A percentile compares a stretch with the other conserved stretches of the same genome.
Conservation (phyloP, 768 basidiomycete species). For the Leccinum broughii region DNA sequence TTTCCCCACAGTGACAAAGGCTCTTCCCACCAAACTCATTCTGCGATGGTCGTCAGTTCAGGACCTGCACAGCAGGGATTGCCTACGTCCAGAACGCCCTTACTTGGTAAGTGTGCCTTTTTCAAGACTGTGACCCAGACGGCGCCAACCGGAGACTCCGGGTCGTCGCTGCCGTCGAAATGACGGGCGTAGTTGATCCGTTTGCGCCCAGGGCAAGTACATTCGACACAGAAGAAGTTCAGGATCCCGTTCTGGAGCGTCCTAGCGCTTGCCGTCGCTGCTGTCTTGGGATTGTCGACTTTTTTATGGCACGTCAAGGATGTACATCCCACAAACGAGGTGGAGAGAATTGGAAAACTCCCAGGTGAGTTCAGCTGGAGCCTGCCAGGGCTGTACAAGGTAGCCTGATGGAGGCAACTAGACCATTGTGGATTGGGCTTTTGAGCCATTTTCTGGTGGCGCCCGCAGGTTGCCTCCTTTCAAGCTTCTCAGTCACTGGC, state of each 20-base stretch:
- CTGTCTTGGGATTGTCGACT: conserved; percentile 17
- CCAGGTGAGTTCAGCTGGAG: conserved; percentile 7
- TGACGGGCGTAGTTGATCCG: not conserved
- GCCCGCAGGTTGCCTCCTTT: too few relatives aligned
- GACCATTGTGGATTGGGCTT: too few relatives aligned
- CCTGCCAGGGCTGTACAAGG: too few relatives aligned
- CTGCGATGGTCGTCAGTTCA: conserved; percentile 12
- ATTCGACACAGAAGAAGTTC: conserved; percentile 2
- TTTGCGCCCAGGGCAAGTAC: conserved; percentile 2
- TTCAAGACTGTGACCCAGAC: not conserved
- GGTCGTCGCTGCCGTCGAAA: not conserved
- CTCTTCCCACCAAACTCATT: not conserved
- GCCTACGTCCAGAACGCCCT: conserved; percentile 17
- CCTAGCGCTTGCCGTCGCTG: conserved; percentile 22
- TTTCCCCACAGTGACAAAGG: conserved; percentile 8
- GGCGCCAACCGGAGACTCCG: not conserved
- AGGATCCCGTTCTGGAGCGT: conserved; percentile 7
- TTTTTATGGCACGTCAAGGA: conserved; percentile 14
- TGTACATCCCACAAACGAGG: not conserved
- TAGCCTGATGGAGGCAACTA: too few relatives aligned
- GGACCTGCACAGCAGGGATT: not conserved
- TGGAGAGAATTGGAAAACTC: conserved; percentile 31
- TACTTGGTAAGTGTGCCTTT: conserved; percentile 19
- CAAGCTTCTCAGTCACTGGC: too few relatives aligned
- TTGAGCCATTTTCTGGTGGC: too few relatives aligned